Percentiles rank a stretch among this genome's conserved stretches.
Evolutionary conservation across 495 filamentous ascomycete genomes (phyloP).

Genomic region (Rostrohypoxylon terebratum): DNA sequence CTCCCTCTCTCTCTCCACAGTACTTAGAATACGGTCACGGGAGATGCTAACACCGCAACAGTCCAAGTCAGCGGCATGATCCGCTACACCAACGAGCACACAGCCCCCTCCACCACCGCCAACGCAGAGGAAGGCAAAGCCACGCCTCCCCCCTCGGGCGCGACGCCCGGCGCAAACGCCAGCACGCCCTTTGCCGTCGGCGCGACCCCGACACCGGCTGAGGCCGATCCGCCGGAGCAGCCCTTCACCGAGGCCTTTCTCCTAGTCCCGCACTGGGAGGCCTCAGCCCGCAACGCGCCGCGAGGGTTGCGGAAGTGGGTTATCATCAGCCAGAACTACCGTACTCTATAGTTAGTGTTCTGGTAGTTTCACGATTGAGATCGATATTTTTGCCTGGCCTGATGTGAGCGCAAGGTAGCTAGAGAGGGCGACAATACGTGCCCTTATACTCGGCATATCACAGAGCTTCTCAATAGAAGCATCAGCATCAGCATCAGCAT

Average conservation of each 20-base stretch:
- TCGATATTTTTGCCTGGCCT: neutral
- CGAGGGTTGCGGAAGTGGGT: constrained; percentile 67
- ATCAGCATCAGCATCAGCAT: neutral
- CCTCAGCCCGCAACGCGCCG: constrained; percentile 52
- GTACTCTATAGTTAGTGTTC: constrained; percentile 49
- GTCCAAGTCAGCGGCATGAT: constrained; percentile 76
- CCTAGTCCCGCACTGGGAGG: constrained; percentile 78
- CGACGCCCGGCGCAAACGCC: neutral
- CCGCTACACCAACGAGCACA: constrained; percentile 64
- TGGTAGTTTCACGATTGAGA: neutral
- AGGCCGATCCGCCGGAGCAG: constrained; percentile 52
- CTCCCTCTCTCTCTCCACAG: no score
- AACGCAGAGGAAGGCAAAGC: neutral
- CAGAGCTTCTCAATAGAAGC: neutral
- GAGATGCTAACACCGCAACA: no score
- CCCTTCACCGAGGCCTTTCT: constrained; percentile 81
- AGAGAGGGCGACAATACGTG: neutral
- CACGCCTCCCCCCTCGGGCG: neutral
- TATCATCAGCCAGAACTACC: constrained; percentile 79
- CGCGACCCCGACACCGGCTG: neutral
- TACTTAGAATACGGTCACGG: no score
- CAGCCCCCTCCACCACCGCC: constrained; percentile 12
- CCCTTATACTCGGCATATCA: neutral
- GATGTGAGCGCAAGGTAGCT: no score
- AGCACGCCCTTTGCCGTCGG: neutral